These are phyloP conservation scores for Leccinum rimulosum DNA, from an alignment of 768 basidiomycete species.

Conservation along the genomic window DNA sequence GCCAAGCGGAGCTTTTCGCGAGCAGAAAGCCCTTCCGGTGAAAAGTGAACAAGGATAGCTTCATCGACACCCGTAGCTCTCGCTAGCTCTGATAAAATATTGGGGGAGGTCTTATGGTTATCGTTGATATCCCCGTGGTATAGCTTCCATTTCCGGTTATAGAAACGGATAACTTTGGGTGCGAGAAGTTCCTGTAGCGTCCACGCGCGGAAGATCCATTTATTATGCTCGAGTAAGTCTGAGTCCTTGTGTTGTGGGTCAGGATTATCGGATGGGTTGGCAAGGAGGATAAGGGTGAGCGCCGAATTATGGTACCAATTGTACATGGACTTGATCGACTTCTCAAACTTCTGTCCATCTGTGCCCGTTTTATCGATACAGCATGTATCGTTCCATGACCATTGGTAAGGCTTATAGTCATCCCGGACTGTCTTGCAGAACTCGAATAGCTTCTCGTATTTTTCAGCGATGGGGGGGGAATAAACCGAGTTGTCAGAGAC, in stretches of 20 bases:
- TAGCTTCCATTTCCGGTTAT: slow-evolving; percentile 1
- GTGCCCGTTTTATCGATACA: slow-evolving; percentile 6
- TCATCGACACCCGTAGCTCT: background rate
- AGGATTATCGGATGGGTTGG: background rate
- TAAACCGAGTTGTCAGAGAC: background rate
- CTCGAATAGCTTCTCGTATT: slow-evolving; percentile 8
- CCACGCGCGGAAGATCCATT: slow-evolving; percentile 18
- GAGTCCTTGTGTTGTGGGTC: background rate
- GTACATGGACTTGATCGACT: slow-evolving; percentile 15
- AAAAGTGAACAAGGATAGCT: background rate
- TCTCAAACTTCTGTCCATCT: background rate
- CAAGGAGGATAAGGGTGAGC: slow-evolving; percentile 13
- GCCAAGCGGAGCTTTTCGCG: slow-evolving; percentile 13
- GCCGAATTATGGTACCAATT: slow-evolving; percentile 14
- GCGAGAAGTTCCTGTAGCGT: slow-evolving; percentile 17
- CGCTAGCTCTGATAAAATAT: background rate
- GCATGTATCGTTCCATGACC: slow-evolving; percentile 15
- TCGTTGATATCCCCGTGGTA: background rate
- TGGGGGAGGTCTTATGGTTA: slow-evolving; percentile 8
- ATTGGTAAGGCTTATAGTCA: slow-evolving; percentile 1
- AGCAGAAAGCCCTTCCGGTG: background rate
- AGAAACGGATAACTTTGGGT: slow-evolving; percentile 12
- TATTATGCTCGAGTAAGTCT: slow-evolving; percentile 6
- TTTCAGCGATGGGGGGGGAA: background rate
- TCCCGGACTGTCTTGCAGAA: slow-evolving; percentile 8